These are phyloP conservation scores for Castanospermum australe DNA, from an alignment of 306 rosid genomes.

Conservation along the genomic window DNA sequence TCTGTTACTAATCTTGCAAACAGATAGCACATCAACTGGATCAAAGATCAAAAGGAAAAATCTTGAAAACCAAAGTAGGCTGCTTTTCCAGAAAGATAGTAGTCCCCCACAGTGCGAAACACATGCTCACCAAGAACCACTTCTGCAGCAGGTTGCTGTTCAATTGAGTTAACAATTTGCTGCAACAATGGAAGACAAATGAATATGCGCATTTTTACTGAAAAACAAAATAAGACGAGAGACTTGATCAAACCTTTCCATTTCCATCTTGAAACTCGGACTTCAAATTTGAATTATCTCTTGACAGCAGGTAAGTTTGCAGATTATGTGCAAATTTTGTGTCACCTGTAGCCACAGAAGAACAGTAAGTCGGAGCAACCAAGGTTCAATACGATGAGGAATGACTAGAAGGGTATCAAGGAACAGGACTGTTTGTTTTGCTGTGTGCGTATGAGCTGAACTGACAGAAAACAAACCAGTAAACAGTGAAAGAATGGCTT, in stretches of 20 bases:
- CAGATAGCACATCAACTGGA: background rate
- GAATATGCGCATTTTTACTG: background rate
- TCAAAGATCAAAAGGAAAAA: background rate
- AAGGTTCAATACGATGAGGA: background rate
- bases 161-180: conserved; percentile 60
- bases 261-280: conserved; percentile 64
- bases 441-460: background rate
- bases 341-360: conserved; percentile 52
- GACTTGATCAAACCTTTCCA: conserved; percentile 67
- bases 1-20: background rate
- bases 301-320: conserved; percentile 62
- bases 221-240: background rate
- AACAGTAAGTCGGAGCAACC: conserved; percentile 9
- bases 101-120: conserved; percentile 69
- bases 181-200: conserved; percentile 32
- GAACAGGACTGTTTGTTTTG: background rate
- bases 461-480: conserved; percentile 41
- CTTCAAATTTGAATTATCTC: conserved; percentile 75
- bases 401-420: background rate
- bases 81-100: conserved; percentile 23
- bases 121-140: conserved; percentile 62
- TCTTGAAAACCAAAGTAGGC: background rate
- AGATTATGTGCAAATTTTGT: conserved; percentile 45
- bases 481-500: conserved; percentile 48
- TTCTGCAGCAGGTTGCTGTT: conserved; percentile 50